These are phyloP conservation scores for Colletotrichum ledebouriae DNA, from an alignment of 2,329 filamentous ascomycete species.

Conservation along the genomic window DNA sequence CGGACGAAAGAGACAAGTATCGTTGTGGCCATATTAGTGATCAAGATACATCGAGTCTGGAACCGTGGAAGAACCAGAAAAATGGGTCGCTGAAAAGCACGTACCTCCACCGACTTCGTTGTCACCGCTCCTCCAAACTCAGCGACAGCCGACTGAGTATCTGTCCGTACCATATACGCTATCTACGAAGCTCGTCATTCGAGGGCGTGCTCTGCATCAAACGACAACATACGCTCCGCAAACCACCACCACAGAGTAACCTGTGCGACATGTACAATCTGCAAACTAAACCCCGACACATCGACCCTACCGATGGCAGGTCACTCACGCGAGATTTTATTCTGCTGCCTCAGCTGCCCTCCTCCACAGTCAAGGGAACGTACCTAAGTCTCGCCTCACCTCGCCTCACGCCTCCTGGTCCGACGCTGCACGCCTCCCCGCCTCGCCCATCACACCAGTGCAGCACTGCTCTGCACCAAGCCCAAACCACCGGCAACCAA, in stretches of 20 bases:
- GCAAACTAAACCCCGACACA: not conserved
- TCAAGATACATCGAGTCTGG: too few relatives aligned
- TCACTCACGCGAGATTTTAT: constrained; percentile 21
- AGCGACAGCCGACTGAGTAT: not conserved
- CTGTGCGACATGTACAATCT: not conserved
- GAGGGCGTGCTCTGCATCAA: constrained; percentile 35
- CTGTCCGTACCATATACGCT: too few relatives aligned
- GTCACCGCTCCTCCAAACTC: not conserved
- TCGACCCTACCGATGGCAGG: constrained; percentile 19
- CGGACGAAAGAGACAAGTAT: too few relatives aligned
- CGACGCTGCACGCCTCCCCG: constrained; percentile 14
- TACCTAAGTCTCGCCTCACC: constrained; percentile 6
- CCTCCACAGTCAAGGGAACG: constrained; percentile 29
- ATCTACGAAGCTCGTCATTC: constrained; percentile 1
- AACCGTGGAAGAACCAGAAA: too few relatives aligned
- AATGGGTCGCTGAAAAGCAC: not conserved
- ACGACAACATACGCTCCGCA: not conserved
- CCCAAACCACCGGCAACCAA: not conserved
- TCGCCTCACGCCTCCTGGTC: constrained; percentile 24
- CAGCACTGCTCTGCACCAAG: constrained; percentile 10
- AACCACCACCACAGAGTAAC: not conserved
- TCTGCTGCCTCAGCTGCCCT: constrained; percentile 41
- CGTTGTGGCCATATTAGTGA: too few relatives aligned
- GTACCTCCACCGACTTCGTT: constrained; percentile 14
- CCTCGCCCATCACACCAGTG: constrained; percentile 19